Base-by-base conservation (phyloP, 495 filamentous ascomycete species). In the Penicillium manginii region DNA sequence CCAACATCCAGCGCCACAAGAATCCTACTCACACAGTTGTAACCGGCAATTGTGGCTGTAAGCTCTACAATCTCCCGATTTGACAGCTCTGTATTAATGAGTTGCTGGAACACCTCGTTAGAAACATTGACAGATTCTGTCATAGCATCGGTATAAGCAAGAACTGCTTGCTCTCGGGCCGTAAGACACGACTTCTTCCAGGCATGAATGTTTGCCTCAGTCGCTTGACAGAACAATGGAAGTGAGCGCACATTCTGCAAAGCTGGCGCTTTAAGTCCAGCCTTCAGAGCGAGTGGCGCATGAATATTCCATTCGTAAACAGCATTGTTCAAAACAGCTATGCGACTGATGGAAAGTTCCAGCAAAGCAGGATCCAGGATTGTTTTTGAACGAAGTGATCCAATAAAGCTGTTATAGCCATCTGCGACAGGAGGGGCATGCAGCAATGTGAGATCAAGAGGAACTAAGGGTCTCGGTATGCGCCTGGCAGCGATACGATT, bases 11-110 rank as follows among this genome's bases (percentile, higher is more conserved):
- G 64, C 19, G 88, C 88, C n/a, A 92, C 88, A 50, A 91, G 67
- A 61, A 92, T 88, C 33, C 88, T 77, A 55, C 86, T 88, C 10
- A 92, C 89, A 70, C 87, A 90, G 69, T 91, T 91, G 65, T 92
- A 91, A 26, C 81, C 82, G n/a, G 84, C 88, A 59, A 89, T 83
- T 31, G 85, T 88, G 29, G 86, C 82, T 57, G 86, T 87, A 57
- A 90, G 66, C 78, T 87, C 85, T 31, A 77, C 69, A 33, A 78
- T 64, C 68, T 78, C 78, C 49, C 88, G 81, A 4, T 60, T 68
- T 59, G 86, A 90, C 35, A 75, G 26, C 43, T 50, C 60, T 12
- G 43, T 50, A 26, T 47, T 43, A 65, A 73, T 82, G 60, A 90
- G 55, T 63, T 60, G 56, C 32, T 61, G 81, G 73, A 88, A 89